Percentiles rank a stretch among this genome's conserved stretches.
Evolutionary conservation across 495 filamentous ascomycete genomes (phyloP).

Genomic region (Xylaria telfairii): DNA sequence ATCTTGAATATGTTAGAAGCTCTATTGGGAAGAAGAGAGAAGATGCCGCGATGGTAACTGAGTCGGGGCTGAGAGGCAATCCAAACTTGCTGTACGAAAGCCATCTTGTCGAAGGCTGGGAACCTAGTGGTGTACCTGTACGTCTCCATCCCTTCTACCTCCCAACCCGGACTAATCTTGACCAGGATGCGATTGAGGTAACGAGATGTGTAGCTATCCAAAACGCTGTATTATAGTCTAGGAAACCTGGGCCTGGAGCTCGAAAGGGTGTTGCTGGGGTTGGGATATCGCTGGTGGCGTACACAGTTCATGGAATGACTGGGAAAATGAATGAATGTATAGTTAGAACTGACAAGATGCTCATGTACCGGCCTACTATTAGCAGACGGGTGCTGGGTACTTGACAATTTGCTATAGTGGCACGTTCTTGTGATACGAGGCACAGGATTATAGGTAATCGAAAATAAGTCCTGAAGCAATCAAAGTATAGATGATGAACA

Average conservation of each 20-base stretch:
- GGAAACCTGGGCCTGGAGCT: background rate
- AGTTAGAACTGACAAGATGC: background rate
- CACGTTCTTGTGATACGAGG: background rate
- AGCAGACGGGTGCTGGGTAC: background rate
- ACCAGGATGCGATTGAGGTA: slow-evolving; percentile 75
- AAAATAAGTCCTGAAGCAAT: background rate
- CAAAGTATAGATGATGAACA: background rate
- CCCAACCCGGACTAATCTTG: slow-evolving; percentile 20
- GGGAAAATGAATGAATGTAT: background rate
- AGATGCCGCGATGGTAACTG: slow-evolving; percentile 42
- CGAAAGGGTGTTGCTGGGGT: background rate
- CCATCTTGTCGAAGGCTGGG: slow-evolving; percentile 66
- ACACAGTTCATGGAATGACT: background rate
- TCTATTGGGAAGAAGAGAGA: slow-evolving; percentile 56
- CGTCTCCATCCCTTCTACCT: slow-evolving; percentile 29
- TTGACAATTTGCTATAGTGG: background rate
- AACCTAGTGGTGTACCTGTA: slow-evolving; percentile 67
- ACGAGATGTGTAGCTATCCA: slow-evolving; percentile 62
- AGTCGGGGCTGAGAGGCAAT: slow-evolving; percentile 61
- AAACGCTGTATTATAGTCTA: background rate
- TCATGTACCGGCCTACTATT: background rate
- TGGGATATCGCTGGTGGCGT: background rate
- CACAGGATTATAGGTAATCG: background rate
- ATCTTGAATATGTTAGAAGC: slow-evolving; percentile 68
- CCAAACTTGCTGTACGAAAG: slow-evolving; percentile 75